Evolutionary conservation across 495 filamentous ascomycete genomes (phyloP).

Genomic region (Copromyces sp.): DNA sequence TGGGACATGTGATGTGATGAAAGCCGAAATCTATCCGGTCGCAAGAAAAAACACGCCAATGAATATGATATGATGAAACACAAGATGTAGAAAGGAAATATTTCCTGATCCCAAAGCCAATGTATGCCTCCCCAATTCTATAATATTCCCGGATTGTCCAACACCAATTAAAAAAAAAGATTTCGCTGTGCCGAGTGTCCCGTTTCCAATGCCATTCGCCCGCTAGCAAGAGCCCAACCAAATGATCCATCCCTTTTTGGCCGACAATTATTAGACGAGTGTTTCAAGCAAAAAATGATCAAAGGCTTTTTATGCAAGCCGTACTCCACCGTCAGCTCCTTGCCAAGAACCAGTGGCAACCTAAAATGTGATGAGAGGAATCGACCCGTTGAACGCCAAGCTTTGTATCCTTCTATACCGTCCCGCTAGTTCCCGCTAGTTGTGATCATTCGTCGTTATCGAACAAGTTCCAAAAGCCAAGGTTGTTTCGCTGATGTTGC

Average conservation of each 20-base stretch:
- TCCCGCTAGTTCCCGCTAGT: conserved; percentile 3
- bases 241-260: background rate
- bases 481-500: background rate
- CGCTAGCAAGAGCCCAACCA: conserved; percentile 1
- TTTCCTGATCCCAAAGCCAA: background rate
- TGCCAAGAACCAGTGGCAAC: background rate
- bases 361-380: background rate
- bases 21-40: background rate
- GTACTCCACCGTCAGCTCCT: background rate
- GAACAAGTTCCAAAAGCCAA: background rate
- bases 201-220: background rate
- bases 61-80: background rate
- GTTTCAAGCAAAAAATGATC: background rate
- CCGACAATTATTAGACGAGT: conserved; percentile 1
- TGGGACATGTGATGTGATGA: background rate
- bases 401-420: conserved; percentile 10
- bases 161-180: conserved; percentile 1
- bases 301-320: background rate
- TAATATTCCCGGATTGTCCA: background rate
- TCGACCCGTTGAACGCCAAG: background rate
- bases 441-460: background rate
- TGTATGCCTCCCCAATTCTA: background rate
- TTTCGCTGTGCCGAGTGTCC: conserved; percentile 4
- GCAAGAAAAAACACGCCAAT: background rate
- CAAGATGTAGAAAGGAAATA: background rate